phyloP scores from a whole-genome alignment of 768 basidiomycete species.

The Xerocomus potaroensis region DNA sequence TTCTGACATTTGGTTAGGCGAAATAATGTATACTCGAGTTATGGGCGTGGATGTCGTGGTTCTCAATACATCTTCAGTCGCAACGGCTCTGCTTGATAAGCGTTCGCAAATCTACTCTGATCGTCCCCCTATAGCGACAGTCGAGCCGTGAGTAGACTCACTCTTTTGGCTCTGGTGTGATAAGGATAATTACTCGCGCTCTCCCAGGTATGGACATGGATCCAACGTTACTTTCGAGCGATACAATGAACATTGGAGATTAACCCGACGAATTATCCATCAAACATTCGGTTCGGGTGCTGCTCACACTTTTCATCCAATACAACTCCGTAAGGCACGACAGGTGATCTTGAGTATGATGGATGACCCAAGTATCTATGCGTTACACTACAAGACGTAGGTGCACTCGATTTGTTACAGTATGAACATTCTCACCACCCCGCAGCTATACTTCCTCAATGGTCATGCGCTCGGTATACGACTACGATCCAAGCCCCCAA shows the following conservation, averaged over 20 bases:
- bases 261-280: conserved; percentile 17
- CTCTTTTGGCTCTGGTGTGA: too few species aligned
- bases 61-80: conserved; percentile 40
- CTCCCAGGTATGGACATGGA: conserved; percentile 16
- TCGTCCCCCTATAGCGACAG: conserved; percentile 36
- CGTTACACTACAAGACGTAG: conserved; percentile 11
- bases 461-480: conserved; percentile 15
- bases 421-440: background rate
- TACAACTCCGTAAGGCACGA: conserved; percentile 7
- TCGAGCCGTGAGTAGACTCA: conserved; percentile 12
- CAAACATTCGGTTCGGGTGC: conserved; percentile 7
- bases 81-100: conserved; percentile 44
- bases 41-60: conserved; percentile 43
- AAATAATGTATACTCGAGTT: conserved; percentile 46
- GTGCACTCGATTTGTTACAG: background rate
- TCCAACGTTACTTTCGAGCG: conserved; percentile 5
- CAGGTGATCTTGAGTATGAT: conserved; percentile 7
- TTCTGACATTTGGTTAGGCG: conserved; percentile 26
- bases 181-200: background rate
- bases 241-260: conserved; percentile 11
- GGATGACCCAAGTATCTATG: conserved; percentile 3
- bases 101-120: conserved; percentile 47
- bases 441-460: conserved; percentile 33
- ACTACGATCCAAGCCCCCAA: conserved; percentile 15
- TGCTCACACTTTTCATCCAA: conserved; percentile 2